Conservation (phyloP, 1,284 basidiomycete species). For the Ganoderma leucocontextum region DNA sequence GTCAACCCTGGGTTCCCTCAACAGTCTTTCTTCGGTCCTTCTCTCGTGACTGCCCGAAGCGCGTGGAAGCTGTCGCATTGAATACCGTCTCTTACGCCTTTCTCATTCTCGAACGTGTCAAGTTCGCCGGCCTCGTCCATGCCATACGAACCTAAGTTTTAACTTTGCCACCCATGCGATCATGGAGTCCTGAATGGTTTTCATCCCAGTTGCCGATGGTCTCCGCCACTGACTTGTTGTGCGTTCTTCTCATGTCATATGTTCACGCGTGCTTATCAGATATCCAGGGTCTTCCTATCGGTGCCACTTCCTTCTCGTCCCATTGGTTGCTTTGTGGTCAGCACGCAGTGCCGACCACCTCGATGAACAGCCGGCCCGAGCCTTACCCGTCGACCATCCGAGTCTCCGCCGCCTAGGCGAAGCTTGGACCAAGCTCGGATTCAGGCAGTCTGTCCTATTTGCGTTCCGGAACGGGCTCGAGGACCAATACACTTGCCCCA, state of each 20-base stretch:
- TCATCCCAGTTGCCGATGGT: background rate
- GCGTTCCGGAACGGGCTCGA: constrained; percentile 16
- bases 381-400: constrained; percentile 41
- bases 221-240: background rate
- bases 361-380: constrained; percentile 36
- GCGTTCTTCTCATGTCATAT: constrained; percentile 17
- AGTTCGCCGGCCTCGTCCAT: background rate
- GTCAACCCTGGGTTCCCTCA: background rate
- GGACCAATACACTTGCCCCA: constrained; percentile 32
- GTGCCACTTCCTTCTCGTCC: constrained; percentile 7
- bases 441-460: constrained; percentile 11
- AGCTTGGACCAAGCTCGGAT: constrained; percentile 29
- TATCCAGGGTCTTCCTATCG: background rate
- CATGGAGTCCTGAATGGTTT: constrained; percentile 3
- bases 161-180: constrained; percentile 4
- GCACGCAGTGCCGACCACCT: constrained; percentile 8
- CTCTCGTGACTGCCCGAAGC: background rate
- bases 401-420: constrained; percentile 37
- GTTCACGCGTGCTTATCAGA: constrained; percentile 26
- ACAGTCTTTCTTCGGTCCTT: constrained; percentile 2
- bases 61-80: background rate
- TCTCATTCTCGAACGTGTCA: background rate
- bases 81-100: background rate
- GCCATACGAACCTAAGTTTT: background rate
- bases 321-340: constrained; percentile 17